A percentile compares a stretch with the other conserved stretches of the same genome.
Evolutionary conservation across 2,329 filamentous ascomycete species (phyloP).

Genomic region (Truncatella angustata): DNA sequence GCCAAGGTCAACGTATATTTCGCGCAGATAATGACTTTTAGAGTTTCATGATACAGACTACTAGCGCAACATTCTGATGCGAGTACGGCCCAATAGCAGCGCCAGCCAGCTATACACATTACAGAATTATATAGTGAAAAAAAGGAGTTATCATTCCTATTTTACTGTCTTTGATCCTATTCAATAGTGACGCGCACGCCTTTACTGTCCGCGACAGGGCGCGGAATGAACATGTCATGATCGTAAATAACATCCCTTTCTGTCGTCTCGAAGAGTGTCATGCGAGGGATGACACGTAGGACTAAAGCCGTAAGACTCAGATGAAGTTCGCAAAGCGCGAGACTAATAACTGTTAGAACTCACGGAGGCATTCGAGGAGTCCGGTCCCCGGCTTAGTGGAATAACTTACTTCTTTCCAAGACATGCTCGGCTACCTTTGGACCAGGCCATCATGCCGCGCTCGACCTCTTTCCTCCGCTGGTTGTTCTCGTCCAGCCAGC

Average conservation of each 20-base stretch:
- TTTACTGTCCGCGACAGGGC: constrained; percentile 9
- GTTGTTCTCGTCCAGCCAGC: constrained; percentile 20
- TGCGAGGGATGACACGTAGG: constrained; percentile 24
- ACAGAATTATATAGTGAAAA: too few species aligned
- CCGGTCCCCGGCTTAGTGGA: not conserved
- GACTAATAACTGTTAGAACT: constrained; percentile 12
- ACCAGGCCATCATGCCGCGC: not conserved
- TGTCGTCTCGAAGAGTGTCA: constrained; percentile 24
- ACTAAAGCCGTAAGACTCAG: constrained; percentile 21
- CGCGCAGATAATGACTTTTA: too few species aligned
- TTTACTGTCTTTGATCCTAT: too few species aligned
- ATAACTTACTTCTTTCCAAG: constrained; percentile 7
- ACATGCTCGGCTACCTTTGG: not conserved
- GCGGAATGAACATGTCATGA: constrained; percentile 16
- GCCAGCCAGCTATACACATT: too few species aligned
- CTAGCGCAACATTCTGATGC: too few species aligned
- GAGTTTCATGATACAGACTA: too few species aligned
- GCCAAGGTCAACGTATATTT: too few species aligned
- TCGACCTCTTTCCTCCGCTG: constrained; percentile 1
- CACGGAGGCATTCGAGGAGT: not conserved
- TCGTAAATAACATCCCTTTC: constrained; percentile 20
- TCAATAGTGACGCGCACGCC: constrained; percentile 20
- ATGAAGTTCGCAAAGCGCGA: constrained; percentile 29
- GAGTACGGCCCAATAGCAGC: too few species aligned
- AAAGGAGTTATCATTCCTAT: too few species aligned